Evolutionary conservation across 345 rosid genomes (phyloP).

Genomic region (Mallotus nudiflorus): DNA sequence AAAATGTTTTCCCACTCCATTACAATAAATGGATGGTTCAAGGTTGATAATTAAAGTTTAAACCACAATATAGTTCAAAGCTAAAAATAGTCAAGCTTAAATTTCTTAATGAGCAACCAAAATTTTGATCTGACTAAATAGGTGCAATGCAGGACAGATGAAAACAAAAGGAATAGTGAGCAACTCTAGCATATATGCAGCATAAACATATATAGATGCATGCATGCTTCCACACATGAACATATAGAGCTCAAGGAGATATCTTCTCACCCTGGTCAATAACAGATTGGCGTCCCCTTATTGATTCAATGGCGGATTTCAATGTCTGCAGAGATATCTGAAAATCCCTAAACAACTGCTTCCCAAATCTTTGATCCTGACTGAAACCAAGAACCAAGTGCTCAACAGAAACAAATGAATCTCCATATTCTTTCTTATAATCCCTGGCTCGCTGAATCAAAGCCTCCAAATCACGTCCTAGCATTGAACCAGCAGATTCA

Average conservation of each 20-base stretch:
- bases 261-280: constrained; percentile 77
- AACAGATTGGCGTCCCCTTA: constrained; percentile 96
- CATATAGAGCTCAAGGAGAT: background rate
- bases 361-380: constrained; percentile 87
- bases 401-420: constrained; percentile 92
- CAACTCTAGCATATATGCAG: background rate
- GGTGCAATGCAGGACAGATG: background rate
- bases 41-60: background rate
- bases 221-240: background rate
- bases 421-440: constrained; percentile 83
- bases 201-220: background rate
- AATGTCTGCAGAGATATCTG: constrained; percentile 59
- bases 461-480: constrained; percentile 93
- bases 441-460: constrained; percentile 78
- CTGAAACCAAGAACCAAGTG: constrained; percentile 88
- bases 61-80: background rate
- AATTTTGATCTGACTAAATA: background rate
- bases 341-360: constrained; percentile 82
- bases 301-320: constrained; percentile 82
- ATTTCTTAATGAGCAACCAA: background rate
- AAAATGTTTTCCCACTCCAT: background rate
- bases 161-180: background rate
- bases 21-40: background rate
- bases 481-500: constrained; percentile 86
- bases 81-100: background rate